A percentile compares a stretch with the other conserved stretches of the same genome.
phyloP scores from a whole-genome alignment of 371 early-diverging fungal species.

The Lichtheimia corymbifera region DNA sequence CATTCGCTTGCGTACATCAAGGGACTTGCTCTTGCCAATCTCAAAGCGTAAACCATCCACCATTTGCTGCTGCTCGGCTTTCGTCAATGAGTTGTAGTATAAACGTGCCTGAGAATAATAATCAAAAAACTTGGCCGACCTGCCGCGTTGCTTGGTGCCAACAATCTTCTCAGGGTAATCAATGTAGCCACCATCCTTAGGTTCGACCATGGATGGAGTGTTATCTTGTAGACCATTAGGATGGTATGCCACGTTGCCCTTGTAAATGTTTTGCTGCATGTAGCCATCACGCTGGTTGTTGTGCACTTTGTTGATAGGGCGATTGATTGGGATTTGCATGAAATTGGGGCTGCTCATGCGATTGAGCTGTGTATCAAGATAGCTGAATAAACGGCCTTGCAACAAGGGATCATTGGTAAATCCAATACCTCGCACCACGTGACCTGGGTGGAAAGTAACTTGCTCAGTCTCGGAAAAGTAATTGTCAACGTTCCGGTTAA shows the following conservation, averaged over 20 bases:
- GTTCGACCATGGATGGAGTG: slow-evolving; percentile 23
- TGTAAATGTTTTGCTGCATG: slow-evolving; percentile 27
- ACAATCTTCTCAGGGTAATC: slow-evolving; percentile 33
- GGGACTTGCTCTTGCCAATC: slow-evolving; percentile 29
- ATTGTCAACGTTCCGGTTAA: slow-evolving; percentile 56
- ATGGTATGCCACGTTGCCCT: slow-evolving; percentile 33
- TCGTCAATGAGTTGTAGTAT: slow-evolving; percentile 44
- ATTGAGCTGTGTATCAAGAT: slow-evolving; percentile 55
- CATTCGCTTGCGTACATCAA: slow-evolving; percentile 37
- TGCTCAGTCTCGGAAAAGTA: slow-evolving; percentile 63
- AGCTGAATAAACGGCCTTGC: slow-evolving; percentile 56
- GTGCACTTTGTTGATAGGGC: slow-evolving; percentile 39
- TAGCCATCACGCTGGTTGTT: slow-evolving; percentile 60
- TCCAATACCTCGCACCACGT: slow-evolving; percentile 52
- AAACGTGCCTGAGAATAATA: slow-evolving; percentile 48
- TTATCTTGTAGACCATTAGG: slow-evolving; percentile 36
- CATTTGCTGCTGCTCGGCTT: slow-evolving; percentile 41
- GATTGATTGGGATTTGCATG: slow-evolving; percentile 57
- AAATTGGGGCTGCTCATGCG: slow-evolving; percentile 51
- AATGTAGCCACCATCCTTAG: slow-evolving; percentile 33
- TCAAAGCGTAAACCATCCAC: slow-evolving; percentile 46
- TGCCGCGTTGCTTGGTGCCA: slow-evolving; percentile 25
- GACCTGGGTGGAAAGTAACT: slow-evolving; percentile 41
- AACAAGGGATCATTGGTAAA: slow-evolving; percentile 52
- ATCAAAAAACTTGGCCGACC: slow-evolving; percentile 34